Evolutionary conservation across 129 eudicot species (phyloP), one percentile per base, ranked within the genome.

Genomic region (Flaveria linearis): DNA sequence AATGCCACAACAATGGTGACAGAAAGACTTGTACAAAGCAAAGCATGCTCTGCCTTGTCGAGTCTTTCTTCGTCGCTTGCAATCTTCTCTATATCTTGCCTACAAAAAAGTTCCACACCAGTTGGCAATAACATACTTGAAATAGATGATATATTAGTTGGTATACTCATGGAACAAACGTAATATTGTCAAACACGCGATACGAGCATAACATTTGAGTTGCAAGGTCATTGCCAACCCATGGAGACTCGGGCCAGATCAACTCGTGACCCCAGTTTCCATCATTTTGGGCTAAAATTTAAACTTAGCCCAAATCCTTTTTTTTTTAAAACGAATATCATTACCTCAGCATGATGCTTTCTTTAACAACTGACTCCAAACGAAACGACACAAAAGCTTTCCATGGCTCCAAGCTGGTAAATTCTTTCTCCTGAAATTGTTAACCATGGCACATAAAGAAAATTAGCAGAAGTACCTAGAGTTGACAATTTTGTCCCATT

Each of bases 331-430:
- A 58, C 16, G 30, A 55, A 16, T 33, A 41, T 22, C 74, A 83
- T 60, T 45, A 94, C 98, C 98, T 91, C 47, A 94, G 62, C 74
- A 84, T 85, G 86, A 62, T 58, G 70, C 87, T 94, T 83, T 91
- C 93, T 52, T 69, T 82, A 57, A 82, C 82, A 68, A 86, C 15
- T 4, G 75, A 86, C 41, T 87, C 96, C 74, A 94, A 33, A 73
- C 74, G 87, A 12, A 87, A 76, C 0, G 90, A 82, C 36, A 89
- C 82, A 9, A 73, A 78, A 81, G 73, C 77, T 72, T 87, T 94
- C 97, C 97, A 91, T 1, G 87, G 73, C 70, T 84, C 96, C 6
- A 86, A 83, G 22, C 80, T 90, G 11, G 78, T 46, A 17, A 79
- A 58, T 49, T 73, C 87, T 66, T 80, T 87, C 73, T 89, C 98